A percentile compares a stretch with the other conserved stretches of the same genome.
These are phyloP conservation scores for Leccinellum albellum DNA, from an alignment of 768 basidiomycete species.

Conservation along the genomic window DNA sequence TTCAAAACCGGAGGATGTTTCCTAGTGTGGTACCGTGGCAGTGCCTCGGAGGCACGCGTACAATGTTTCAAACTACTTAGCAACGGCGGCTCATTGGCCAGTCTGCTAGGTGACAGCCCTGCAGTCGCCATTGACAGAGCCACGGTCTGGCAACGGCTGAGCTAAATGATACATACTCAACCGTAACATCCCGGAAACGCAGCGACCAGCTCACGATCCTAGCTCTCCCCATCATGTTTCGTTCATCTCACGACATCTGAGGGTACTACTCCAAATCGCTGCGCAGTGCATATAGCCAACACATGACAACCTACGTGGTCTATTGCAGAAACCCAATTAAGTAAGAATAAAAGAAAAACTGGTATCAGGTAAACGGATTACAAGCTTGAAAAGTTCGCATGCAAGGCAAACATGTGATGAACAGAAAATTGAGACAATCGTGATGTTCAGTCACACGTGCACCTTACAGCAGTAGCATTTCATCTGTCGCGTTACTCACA, in stretches of 20 bases:
- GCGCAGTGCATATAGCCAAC: neutral
- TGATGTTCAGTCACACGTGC: neutral
- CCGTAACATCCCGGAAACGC: too few species aligned
- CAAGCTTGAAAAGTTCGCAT: neutral
- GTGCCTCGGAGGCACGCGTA: neutral
- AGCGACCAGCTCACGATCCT: too few species aligned
- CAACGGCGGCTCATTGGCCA: too few species aligned
- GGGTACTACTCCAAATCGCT: too few species aligned
- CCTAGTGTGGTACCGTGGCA: neutral
- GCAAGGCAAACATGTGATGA: neutral
- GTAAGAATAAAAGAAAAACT: neutral
- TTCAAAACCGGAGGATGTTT: neutral
- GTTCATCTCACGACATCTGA: too few species aligned
- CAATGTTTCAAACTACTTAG: neutral
- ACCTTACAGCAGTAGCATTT: neutral
- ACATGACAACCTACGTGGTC: neutral
- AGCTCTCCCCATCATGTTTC: too few species aligned
- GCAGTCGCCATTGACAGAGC: neutral
- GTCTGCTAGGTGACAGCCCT: neutral
- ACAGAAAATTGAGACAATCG: neutral
- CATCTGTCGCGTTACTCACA: conserved; percentile 7
- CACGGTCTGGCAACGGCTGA: too few species aligned
- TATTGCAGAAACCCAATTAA: neutral
- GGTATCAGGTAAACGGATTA: conserved; percentile 1
- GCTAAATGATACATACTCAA: too few species aligned